Percentiles rank a stretch among this genome's conserved stretches.
These are phyloP conservation scores for Tolypocladium album DNA, from an alignment of 2,329 filamentous ascomycete genomes.

Conservation along the genomic window DNA sequence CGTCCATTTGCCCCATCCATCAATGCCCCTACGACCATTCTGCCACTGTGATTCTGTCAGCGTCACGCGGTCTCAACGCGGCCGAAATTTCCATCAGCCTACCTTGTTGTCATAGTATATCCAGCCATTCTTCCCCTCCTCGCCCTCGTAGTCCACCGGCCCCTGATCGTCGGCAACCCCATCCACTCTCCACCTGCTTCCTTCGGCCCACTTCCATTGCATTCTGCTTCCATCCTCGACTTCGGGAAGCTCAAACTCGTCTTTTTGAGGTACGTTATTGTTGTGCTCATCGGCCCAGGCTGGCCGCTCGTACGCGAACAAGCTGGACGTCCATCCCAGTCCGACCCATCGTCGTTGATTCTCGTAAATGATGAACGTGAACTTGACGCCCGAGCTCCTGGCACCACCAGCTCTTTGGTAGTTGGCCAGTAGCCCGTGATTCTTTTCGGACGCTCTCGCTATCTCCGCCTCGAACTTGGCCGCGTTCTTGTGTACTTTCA, in stretches of 20 bases:
- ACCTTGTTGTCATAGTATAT: slow-evolving; percentile 98
- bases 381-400: slow-evolving; percentile 74
- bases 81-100: slow-evolving; percentile 10
- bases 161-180: slow-evolving; percentile 46
- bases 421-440: slow-evolving; percentile 5
- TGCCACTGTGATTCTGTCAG: slow-evolving; percentile 57
- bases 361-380: slow-evolving; percentile 93
- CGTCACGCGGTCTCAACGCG: background rate
- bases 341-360: slow-evolving; percentile 95
- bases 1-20: slow-evolving; percentile 93
- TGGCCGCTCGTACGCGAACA: slow-evolving; percentile 82
- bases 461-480: slow-evolving; percentile 3
- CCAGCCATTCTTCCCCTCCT: slow-evolving; percentile 68
- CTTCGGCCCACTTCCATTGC: slow-evolving; percentile 69
- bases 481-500: slow-evolving; percentile 18
- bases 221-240: slow-evolving; percentile 48
- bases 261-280: slow-evolving; percentile 65
- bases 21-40: slow-evolving; percentile 69
- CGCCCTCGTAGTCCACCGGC: slow-evolving; percentile 39
- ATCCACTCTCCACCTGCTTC: slow-evolving; percentile 79
- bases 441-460: slow-evolving; percentile 10
- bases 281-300: slow-evolving; percentile 96
- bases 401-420: slow-evolving; percentile 21
- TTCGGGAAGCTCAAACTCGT: slow-evolving; percentile 53
- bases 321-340: slow-evolving; percentile 83